Base-by-base conservation (phyloP, 805 yeast species). In the Cyberlindnera petersonii region DNA sequence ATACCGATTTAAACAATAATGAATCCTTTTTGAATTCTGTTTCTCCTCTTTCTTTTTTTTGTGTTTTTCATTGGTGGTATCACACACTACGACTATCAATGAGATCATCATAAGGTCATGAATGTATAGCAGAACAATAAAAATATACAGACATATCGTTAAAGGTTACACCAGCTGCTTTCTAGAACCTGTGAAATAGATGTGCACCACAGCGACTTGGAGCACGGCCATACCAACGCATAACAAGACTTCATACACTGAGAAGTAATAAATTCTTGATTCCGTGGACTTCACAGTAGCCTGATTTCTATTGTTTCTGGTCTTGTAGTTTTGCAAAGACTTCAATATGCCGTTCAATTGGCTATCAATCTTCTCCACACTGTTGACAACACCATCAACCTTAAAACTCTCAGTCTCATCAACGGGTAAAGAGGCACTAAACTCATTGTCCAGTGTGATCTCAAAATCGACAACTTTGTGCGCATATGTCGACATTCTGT, bases 281-380 rank as follows among this genome's bases (percentile, higher is more conserved):
- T 82, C 87, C n/a, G 95, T 86, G 35, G 86, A 77, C 60, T 69
- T 72, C 46, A 86, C 96, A 33, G 96, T 86, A 38, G 82, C 77
- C 62, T 86, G 93, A 66, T 91, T 91, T 66, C 98, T 77, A 66
- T 79, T 79, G 64, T 86, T 91, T 68, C 98, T 82, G 10, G 94
- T 80, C 64, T 80, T 84, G 71, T 89, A 88, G 64, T 89, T 84
- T 52, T 82, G 85, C 58, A 91, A 66, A 26, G 79, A 68, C 49
- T 72, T 72, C 51, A 72, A 66, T 45, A 84, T 65, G 10, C 69
- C 67, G 49, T 72, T 74, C 55, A 83, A 68, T 52, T 81, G 82
- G 6, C 57, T 51, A 50, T 82, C 87, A 43, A 84, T 79, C 40
- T 64, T 65, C 40, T 70, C 72, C 18, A 82, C 77, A 3, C 82